phyloP scores from a whole-genome alignment of 345 rosid genomes.

The Diplotaxis tenuifolia region DNA sequence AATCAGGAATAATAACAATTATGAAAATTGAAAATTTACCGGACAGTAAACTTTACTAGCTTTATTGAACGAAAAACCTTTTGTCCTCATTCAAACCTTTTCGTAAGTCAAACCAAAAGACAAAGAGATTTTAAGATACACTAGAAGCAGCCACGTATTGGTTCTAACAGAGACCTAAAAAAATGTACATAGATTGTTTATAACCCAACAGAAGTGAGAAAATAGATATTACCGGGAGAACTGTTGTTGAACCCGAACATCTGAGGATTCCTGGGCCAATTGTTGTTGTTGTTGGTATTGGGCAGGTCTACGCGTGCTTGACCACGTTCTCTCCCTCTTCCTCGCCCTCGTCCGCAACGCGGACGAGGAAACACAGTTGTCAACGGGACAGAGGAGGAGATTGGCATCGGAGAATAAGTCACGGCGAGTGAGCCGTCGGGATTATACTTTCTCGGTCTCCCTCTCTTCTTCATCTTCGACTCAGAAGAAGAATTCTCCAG shows the following conservation, averaged over 20 bases:
- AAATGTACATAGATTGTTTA: background rate
- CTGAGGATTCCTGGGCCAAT: slow-evolving; percentile 55
- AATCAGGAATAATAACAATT: no score
- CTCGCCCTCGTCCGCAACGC: slow-evolving; percentile 58
- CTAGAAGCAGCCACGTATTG: slow-evolving; percentile 1
- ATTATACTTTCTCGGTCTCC: slow-evolving; percentile 81
- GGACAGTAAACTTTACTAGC: background rate
- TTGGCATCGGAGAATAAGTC: slow-evolving; percentile 84
- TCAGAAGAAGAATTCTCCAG: slow-evolving; percentile 38
- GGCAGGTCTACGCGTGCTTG: slow-evolving; percentile 43
- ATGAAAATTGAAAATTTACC: no score
- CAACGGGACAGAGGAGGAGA: slow-evolving; percentile 79
- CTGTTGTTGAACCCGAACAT: slow-evolving; percentile 49
- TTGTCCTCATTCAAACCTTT: background rate
- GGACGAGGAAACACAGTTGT: slow-evolving; percentile 48
- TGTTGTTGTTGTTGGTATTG: background rate
- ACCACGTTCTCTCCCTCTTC: slow-evolving; percentile 58
- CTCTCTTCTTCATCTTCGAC: slow-evolving; percentile 74
- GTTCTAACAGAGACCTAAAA: background rate
- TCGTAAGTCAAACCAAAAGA: slow-evolving; percentile 12
- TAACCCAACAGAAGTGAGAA: background rate
- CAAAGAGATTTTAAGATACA: slow-evolving; percentile 9
- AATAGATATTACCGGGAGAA: slow-evolving; percentile 50
- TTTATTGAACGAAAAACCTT: background rate
- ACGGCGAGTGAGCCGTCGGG: slow-evolving; percentile 55